Percentiles rank a stretch among this genome's conserved stretches.
Conservation (phyloP, 2,329 filamentous ascomycete genomes). For the Talaromyces sp. region DNA sequence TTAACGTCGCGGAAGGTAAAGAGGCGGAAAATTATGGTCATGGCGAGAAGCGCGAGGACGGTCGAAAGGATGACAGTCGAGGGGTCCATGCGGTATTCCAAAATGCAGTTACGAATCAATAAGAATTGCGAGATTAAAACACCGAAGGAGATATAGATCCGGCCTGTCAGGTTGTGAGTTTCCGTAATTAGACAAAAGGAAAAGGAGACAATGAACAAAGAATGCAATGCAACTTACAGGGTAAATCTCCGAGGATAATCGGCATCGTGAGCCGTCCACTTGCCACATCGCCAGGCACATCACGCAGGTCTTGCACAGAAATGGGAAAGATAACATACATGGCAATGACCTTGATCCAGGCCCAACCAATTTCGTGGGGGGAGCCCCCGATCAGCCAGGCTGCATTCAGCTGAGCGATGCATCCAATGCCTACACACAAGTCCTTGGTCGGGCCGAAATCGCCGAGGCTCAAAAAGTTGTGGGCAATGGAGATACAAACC, state of each 20-base stretch:
- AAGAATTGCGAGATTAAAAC: constrained; percentile 9
- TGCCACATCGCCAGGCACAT: constrained; percentile 9
- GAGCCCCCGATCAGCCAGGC: constrained; percentile 9
- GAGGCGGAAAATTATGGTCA: constrained; percentile 8
- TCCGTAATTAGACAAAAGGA: neutral
- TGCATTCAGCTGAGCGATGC: constrained; percentile 7
- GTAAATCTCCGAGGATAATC: constrained; percentile 10
- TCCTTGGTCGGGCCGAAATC: constrained; percentile 12
- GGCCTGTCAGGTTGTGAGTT: neutral
- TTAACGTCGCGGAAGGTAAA: constrained; percentile 10
- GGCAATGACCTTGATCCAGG: constrained; percentile 11
- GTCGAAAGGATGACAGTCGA: constrained; percentile 5
- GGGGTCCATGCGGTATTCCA: constrained; percentile 7
- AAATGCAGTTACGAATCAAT: constrained; percentile 8
- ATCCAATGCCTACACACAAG: constrained; percentile 8
- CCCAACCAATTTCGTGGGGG: constrained; percentile 8
- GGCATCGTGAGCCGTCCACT: constrained; percentile 6
- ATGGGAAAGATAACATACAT: constrained; percentile 8
- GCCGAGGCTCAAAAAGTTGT: constrained; percentile 8
- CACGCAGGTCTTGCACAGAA: constrained; percentile 7
- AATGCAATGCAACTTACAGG: constrained; percentile 1
- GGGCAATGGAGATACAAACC: constrained; percentile 6
- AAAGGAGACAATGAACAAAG: neutral
- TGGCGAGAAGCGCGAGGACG: neutral
- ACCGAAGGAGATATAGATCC: constrained; percentile 9